phyloP scores from a whole-genome alignment of 2,329 filamentous ascomycete species.

The Venturia nashicola region DNA sequence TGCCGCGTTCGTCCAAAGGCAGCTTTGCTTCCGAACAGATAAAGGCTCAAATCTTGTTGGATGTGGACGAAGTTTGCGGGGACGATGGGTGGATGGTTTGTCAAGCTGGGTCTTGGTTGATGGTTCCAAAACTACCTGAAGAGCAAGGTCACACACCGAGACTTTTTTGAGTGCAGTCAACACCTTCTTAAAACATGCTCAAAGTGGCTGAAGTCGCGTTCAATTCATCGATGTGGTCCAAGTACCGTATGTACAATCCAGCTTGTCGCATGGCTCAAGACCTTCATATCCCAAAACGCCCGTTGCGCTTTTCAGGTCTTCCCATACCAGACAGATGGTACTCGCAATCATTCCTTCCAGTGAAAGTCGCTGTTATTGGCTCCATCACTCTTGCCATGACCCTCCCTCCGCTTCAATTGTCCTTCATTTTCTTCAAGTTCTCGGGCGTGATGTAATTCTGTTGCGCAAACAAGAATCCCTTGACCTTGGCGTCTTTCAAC shows the following conservation, averaged over 20 bases:
- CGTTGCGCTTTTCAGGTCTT: background rate
- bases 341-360: background rate
- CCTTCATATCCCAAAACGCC: background rate
- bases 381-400: background rate
- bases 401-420: background rate
- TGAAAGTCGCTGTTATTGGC: background rate
- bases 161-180: too few relatives aligned
- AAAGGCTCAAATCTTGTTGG: too few relatives aligned
- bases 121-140: too few relatives aligned
- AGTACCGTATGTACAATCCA: background rate
- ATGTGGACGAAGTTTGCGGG: too few relatives aligned
- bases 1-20: too few relatives aligned
- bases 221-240: background rate
- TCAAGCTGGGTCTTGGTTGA: too few relatives aligned
- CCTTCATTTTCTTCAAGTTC: constrained; percentile 12
- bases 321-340: background rate
- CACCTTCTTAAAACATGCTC: too few relatives aligned
- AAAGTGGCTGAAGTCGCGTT: background rate
- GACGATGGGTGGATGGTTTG: too few relatives aligned
- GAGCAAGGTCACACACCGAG: too few relatives aligned
- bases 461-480: constrained; percentile 68
- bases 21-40: too few relatives aligned
- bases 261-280: background rate
- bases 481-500: constrained; percentile 63
- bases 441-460: constrained; percentile 55